A percentile compares a stretch with the other conserved stretches of the same genome.
Evolutionary conservation across 2,329 filamentous ascomycete species (phyloP).

Genomic region (Xylaria multiplex): DNA sequence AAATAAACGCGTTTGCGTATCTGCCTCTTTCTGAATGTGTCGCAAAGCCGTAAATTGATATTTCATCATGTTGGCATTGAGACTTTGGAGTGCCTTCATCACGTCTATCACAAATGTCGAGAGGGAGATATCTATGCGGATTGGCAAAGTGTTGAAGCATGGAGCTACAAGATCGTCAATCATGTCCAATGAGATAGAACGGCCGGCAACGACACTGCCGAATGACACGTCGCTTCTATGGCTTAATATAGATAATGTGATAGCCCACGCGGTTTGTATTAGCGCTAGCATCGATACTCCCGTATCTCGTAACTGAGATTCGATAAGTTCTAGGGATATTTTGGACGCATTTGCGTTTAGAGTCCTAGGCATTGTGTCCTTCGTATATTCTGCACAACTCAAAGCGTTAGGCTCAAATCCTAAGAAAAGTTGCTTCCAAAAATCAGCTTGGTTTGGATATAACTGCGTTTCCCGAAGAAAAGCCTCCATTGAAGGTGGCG

Average conservation of each 20-base stretch:
- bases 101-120: slow-evolving; percentile 64
- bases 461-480: slow-evolving; percentile 72
- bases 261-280: slow-evolving; percentile 78
- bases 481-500: slow-evolving; percentile 64
- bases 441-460: slow-evolving; percentile 62
- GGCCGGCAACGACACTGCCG: slow-evolving; percentile 84
- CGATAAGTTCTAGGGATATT: slow-evolving; percentile 56
- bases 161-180: slow-evolving; percentile 82
- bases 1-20: slow-evolving; percentile 68
- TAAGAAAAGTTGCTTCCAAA: slow-evolving; percentile 71
- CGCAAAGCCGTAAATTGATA: slow-evolving; percentile 82
- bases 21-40: slow-evolving; percentile 68
- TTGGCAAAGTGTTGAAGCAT: slow-evolving; percentile 89
- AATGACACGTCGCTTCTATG: slow-evolving; percentile 78
- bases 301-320: slow-evolving; percentile 60
- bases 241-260: slow-evolving; percentile 67
- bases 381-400: slow-evolving; percentile 7
- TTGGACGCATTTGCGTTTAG: slow-evolving; percentile 32
- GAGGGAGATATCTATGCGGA: slow-evolving; percentile 66
- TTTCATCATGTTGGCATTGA: slow-evolving; percentile 70
- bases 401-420: slow-evolving; percentile 55
- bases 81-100: slow-evolving; percentile 66
- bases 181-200: slow-evolving; percentile 71
- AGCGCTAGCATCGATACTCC: slow-evolving; percentile 72
- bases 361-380: slow-evolving; percentile 23